Conservation (phyloP, 257 asterid species). For the Dorcoceras hygrometricum region DNA sequence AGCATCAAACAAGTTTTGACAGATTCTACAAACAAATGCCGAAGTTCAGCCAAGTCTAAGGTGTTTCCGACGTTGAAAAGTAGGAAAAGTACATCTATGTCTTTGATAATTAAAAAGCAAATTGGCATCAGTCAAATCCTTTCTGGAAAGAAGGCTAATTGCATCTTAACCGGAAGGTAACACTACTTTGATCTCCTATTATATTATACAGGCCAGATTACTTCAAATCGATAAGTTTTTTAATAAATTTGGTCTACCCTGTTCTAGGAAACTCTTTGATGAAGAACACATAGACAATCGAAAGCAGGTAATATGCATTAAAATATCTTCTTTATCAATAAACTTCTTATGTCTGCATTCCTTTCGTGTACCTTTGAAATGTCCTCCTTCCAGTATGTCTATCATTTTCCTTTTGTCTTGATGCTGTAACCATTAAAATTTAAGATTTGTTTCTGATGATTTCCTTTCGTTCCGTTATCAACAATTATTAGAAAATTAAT, state of each 20-base stretch:
- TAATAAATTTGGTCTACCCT: conserved; percentile 23
- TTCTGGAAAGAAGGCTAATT: conserved; percentile 33
- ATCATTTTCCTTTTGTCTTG: not conserved
- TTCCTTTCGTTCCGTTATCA: not conserved
- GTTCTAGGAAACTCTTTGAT: conserved; percentile 57
- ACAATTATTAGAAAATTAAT: not conserved
- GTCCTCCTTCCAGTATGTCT: not conserved
- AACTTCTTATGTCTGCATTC: not conserved
- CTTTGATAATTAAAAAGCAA: conserved; percentile 44
- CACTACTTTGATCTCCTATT: conserved; percentile 6
- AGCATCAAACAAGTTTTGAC: conserved; percentile 44
- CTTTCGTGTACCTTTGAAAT: not conserved
- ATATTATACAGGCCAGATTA: conserved; percentile 1
- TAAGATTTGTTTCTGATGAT: not conserved
- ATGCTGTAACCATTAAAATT: not conserved
- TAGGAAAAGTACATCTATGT: conserved; percentile 40
- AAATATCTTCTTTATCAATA: not conserved
- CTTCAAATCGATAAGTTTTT: not conserved
- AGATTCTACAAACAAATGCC: conserved; percentile 47
- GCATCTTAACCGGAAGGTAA: conserved; percentile 66
- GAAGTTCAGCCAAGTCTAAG: conserved; percentile 42
- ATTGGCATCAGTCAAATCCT: conserved; percentile 24
- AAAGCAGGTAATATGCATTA: conserved; percentile 44
- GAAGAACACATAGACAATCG: conserved; percentile 32
- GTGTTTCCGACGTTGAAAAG: conserved; percentile 36